Base-by-base conservation (phyloP, 2,329 filamentous ascomycete species). In the Hawksworthiomyces lignivorus region DNA sequence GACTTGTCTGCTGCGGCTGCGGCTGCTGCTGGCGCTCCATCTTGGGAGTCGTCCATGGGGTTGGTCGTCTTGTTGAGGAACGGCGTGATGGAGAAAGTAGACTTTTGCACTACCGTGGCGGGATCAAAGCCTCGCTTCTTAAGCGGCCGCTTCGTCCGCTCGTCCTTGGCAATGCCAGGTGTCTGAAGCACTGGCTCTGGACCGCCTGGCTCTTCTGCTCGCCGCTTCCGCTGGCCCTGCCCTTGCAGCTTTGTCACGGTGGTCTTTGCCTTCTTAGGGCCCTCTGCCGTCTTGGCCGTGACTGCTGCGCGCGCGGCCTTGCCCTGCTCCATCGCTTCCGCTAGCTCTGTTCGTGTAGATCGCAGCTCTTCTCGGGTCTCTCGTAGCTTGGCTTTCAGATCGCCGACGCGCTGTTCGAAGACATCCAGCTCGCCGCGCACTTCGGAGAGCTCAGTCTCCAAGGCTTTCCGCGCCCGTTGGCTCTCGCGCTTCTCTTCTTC, bases 31-130 rank as follows among this genome's bases (percentile, higher is more conserved):
- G 20, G 31, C 9, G 28, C 46, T 17, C 39, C 36, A 12, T 56
- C 55, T 5, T 51, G 46, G 3, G 60, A 58, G 1, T 62, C 60
- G 17, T 69, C 67, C 10, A 56, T 48, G 12, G 82, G 65, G 49
- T 69, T 81, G 47, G 72, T 57, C 5, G 60, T 69, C 60, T 73
- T 79, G 60, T 89, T 94, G 47, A 97, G 70, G 67, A 94, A 96
- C 0, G 90, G 90, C 0, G 90, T 97, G 49, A 96, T 87, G 4
- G 88, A 95, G 61, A 97, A 96, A 3, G 75, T 81, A 1, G 89
- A 96, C 61, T 95, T 96, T 56, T 94, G 87, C 22, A 85, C 87
- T 5, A 84, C 68, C 42, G 78, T 64, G 1, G 75, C 72, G 28
- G 76, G 73, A 17, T 79, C 74, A 21, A 67, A 60, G 36, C 67